Conservation (phyloP, 2,329 filamentous ascomycete species). For the Hymenoscyphus linearis region DNA sequence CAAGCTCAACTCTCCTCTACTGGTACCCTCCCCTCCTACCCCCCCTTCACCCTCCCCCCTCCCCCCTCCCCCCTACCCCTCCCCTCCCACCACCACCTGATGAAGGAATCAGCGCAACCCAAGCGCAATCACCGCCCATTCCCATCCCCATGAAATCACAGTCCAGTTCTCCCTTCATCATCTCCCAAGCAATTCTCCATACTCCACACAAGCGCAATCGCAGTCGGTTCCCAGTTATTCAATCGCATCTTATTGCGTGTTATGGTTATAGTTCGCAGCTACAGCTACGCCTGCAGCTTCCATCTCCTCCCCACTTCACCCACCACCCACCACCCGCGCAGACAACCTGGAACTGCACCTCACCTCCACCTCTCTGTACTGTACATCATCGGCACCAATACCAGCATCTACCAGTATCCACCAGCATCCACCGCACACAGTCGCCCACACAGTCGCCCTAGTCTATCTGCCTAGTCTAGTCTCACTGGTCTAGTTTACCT, state of each 20-base stretch:
- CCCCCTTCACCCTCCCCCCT: too few species aligned
- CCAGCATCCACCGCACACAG: too few species aligned
- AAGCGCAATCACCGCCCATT: neutral
- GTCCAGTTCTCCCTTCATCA: neutral
- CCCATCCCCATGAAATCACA: neutral
- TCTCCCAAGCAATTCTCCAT: neutral
- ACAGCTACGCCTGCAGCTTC: too few species aligned
- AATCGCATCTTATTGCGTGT: too few species aligned
- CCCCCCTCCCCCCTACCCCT: neutral
- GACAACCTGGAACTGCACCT: neutral
- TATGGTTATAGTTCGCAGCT: neutral
- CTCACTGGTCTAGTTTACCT: too few species aligned
- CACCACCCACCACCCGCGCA: neutral
- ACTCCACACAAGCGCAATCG: neutral
- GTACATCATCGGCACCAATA: slow-evolving; percentile 3
- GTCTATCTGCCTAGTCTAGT: too few species aligned
- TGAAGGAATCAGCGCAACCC: neutral
- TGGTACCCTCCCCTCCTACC: too few species aligned
- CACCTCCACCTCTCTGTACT: neutral
- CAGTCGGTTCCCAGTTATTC: neutral
- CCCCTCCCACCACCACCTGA: neutral
- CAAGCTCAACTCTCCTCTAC: too few species aligned
- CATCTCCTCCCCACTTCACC: neutral
- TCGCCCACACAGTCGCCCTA: neutral
- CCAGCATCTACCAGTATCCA: slow-evolving; percentile 1